Conservation (phyloP, 768 basidiomycete species). For the Steccherinum ochraceum region DNA sequence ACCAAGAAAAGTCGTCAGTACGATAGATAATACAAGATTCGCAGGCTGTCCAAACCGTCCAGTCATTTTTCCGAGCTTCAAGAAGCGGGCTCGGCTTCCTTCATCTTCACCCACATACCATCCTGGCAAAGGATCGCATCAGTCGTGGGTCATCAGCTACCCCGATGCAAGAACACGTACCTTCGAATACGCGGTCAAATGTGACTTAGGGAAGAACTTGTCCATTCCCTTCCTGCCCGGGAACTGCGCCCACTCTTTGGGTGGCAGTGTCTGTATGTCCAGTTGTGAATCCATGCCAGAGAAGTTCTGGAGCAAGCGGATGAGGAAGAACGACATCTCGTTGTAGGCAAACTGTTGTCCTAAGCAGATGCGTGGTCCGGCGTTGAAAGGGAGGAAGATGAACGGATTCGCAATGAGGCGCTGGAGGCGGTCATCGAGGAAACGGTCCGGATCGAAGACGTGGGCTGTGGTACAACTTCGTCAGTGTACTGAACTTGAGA, state of each 20-base stretch:
- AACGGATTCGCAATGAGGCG: constrained; percentile 53
- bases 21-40: too few relatives aligned
- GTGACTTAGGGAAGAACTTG: constrained; percentile 26
- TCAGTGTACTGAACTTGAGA: background rate
- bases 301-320: constrained; percentile 48
- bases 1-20: too few relatives aligned
- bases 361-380: constrained; percentile 31
- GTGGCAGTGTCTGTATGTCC: constrained; percentile 16
- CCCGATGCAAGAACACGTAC: constrained; percentile 21
- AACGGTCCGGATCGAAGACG: constrained; percentile 61
- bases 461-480: constrained; percentile 31
- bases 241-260: constrained; percentile 13
- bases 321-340: constrained; percentile 46
- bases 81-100: too few relatives aligned
- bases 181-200: constrained; percentile 35
- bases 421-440: constrained; percentile 55
- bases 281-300: constrained; percentile 20
- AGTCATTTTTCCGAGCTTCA: too few relatives aligned
- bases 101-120: constrained; percentile 42
- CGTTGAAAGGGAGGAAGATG: constrained; percentile 40
- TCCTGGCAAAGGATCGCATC: too few relatives aligned
- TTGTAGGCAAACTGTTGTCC: constrained; percentile 48
- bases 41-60: too few relatives aligned
- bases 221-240: constrained; percentile 20
- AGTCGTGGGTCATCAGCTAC: too few relatives aligned